Base-by-base conservation (phyloP, 2,329 filamentous ascomycete genomes). In the Bimuria novae-zelandiae region DNA sequence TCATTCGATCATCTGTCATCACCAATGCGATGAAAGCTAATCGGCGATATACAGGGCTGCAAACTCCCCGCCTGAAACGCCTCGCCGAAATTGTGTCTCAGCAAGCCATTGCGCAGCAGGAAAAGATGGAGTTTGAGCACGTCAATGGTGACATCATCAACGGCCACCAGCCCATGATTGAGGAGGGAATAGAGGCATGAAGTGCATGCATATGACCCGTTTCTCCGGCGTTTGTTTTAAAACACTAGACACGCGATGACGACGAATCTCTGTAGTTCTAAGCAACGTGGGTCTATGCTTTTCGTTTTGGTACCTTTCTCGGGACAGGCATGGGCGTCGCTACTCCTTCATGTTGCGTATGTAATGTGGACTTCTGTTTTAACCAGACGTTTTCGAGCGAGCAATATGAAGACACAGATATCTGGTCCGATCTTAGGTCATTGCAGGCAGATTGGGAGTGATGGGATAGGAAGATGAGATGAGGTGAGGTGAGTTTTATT, bases 51-150 rank as follows among this genome's bases (percentile, higher is more conserved):
- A 39, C 33, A 94, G 90, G 91, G 93, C 85, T 97, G 44, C 92
- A 97, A 89, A 97, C 92, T 54, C 93, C 93, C 42, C 86, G 93
- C 57, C 78, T 99, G 57, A 97, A 97, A 82, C 88, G 94, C 56
- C 82, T 99, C 49, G 94, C 94, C n/a, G 94, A 99, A 77, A 97
- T 99, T 61, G 94, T 99, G 42, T 96, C 91, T 32, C 90, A 92
- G 27, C 94, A 99, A 77, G 94, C 94, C 27, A 93, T 97, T 69
- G 91, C 92, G 52, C 93, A 97, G 75, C 91, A 96, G 76, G 91
- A 96, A 77, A 93, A 90, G 78, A 77, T 89, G 56, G 89, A 91
- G 43, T 85, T 67, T 44, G 73, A 69, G 40, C 57, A 61, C 23
- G 59, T 59, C 17, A 68, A 71, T 49, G 69, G 62, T 25, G 58